Evolutionary conservation across 345 rosid genomes (phyloP).

Genomic region (Rhodamnia rubescens): DNA sequence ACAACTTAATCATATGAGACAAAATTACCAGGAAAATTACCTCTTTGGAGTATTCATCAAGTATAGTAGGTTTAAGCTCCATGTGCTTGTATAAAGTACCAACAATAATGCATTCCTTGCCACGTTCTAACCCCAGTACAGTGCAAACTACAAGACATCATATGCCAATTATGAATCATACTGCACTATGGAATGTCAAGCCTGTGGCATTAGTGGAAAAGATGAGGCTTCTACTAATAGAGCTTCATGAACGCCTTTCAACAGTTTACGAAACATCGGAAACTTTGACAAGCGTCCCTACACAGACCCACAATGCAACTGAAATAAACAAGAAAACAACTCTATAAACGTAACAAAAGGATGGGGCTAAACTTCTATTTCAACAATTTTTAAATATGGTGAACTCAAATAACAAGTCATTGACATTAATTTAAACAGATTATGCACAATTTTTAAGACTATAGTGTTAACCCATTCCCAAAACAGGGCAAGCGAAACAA

Average conservation of each 20-base stretch:
- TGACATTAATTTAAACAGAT: background rate
- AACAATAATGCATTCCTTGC: constrained; percentile 75
- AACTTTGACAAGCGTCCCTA: background rate
- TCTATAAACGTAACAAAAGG: background rate
- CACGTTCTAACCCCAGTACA: constrained; percentile 68
- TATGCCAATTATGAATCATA: background rate
- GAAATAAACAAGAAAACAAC: background rate
- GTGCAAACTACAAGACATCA: constrained; percentile 48
- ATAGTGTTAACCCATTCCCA: background rate
- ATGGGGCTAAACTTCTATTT: background rate
- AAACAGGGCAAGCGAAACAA: background rate
- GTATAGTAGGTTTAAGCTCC: constrained; percentile 92
- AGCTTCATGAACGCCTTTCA: background rate
- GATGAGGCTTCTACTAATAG: background rate
- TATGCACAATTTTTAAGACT: background rate
- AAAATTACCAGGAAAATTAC: constrained; percentile 11
- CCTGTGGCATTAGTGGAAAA: background rate
- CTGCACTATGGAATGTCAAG: background rate
- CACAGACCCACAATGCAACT: background rate
- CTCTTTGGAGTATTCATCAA: constrained; percentile 95
- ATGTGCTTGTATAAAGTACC: constrained; percentile 93
- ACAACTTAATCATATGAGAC: background rate
- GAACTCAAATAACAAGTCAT: background rate
- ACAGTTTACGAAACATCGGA: background rate
- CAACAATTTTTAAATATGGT: background rate